phyloP scores from a whole-genome alignment of 164 flowering plant genomes.

The Berberis thunbergii region DNA sequence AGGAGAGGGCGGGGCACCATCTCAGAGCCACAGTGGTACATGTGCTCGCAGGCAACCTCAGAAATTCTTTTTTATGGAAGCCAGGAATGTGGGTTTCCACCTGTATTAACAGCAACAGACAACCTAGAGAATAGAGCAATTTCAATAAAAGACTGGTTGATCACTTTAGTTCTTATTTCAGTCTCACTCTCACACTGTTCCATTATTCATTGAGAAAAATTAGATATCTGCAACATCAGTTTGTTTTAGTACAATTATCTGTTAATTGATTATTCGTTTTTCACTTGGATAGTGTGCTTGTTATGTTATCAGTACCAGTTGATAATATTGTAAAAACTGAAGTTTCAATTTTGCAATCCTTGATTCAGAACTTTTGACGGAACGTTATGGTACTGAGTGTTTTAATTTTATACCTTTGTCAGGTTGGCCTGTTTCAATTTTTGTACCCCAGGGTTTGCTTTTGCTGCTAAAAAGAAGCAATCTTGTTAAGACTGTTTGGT shows the following conservation, averaged over 20 bases:
- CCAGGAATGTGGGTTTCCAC: constrained; percentile 25
- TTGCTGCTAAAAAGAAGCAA: no score
- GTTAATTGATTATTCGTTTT: no score
- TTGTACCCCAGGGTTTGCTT: no score
- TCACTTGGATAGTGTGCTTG: no score
- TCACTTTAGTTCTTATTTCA: constrained; percentile 10
- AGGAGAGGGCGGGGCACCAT: constrained; percentile 5
- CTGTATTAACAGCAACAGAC: constrained; percentile 37
- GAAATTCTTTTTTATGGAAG: constrained; percentile 27
- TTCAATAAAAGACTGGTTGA: constrained; percentile 33
- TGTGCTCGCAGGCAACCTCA: constrained; percentile 16
- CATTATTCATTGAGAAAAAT: constrained; percentile 22
- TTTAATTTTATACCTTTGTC: no score
- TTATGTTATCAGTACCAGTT: no score
- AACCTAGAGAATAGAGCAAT: constrained; percentile 21
- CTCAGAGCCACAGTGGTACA: constrained; percentile 7
- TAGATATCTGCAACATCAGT: constrained; percentile 19
- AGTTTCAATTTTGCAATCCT: no score
- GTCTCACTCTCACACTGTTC: background rate
- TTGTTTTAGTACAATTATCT: constrained; percentile 4
- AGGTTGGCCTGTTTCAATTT: no score
- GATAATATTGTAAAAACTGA: no score
- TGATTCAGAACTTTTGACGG: no score
- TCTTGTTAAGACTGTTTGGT: no score
- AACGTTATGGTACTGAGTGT: no score